Evolutionary conservation across 805 yeast genomes (phyloP).

Genomic region (Nakazawaea siamensis): DNA sequence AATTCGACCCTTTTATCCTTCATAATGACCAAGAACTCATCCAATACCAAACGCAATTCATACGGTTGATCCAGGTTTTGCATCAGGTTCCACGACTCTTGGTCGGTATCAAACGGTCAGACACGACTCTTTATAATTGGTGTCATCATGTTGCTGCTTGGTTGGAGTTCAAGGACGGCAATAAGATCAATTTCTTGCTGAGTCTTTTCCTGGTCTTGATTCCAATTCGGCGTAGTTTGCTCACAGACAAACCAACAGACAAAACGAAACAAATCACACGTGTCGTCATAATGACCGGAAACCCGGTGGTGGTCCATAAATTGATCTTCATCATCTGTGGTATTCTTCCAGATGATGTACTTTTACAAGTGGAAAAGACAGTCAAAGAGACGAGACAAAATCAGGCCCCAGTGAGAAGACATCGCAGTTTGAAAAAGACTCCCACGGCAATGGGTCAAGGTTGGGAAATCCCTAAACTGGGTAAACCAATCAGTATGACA

Average conservation of each 20-base stretch:
- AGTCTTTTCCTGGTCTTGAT: constrained; percentile 36
- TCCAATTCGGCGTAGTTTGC: constrained; percentile 27
- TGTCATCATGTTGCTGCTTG: constrained; percentile 42
- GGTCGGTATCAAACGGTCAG: constrained; percentile 29
- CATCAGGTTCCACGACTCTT: constrained; percentile 39
- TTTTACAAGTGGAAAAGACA: not conserved
- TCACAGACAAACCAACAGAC: constrained; percentile 26
- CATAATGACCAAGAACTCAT: constrained; percentile 37
- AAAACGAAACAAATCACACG: constrained; percentile 25
- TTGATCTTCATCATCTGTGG: constrained; percentile 45
- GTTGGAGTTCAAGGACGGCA: constrained; percentile 48
- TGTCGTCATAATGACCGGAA: constrained; percentile 46
- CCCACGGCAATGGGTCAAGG: too few species aligned
- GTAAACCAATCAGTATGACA: constrained; percentile 13
- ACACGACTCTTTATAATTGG: constrained; percentile 39
- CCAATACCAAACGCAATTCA: constrained; percentile 25
- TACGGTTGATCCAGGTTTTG: constrained; percentile 29
- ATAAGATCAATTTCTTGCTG: constrained; percentile 31
- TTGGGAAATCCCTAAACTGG: constrained; percentile 33
- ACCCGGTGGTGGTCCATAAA: constrained; percentile 49
- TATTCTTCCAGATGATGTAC: constrained; percentile 29
- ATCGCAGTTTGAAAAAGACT: too few species aligned
- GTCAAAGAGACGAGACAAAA: too few species aligned
- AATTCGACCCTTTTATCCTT: constrained; percentile 28
- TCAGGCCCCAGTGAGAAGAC: too few species aligned